Conservation (phyloP, 2,329 filamentous ascomycete genomes). For the Allantophomopsis lycopodina region DNA sequence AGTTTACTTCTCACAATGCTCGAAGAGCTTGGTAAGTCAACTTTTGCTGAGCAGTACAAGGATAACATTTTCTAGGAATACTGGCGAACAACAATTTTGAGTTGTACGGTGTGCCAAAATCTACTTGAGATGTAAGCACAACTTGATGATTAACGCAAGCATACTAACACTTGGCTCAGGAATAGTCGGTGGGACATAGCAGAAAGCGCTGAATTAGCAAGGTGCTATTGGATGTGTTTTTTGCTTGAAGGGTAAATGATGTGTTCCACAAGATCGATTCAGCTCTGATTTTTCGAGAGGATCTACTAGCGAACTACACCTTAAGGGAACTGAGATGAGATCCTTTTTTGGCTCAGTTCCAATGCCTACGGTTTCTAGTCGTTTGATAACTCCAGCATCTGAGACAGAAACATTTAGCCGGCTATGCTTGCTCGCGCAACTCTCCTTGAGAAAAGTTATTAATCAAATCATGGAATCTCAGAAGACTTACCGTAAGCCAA, state of each 20-base stretch:
- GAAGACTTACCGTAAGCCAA: no score
- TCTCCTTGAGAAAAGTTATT: neutral
- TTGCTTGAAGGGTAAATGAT: slow-evolving; percentile 1
- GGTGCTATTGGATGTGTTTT: slow-evolving; percentile 1
- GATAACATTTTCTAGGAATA: neutral
- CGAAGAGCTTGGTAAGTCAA: slow-evolving; percentile 1
- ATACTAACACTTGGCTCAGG: neutral
- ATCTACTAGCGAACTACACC: neutral
- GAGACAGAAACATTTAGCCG: neutral
- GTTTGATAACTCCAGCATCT: neutral
- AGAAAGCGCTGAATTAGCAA: neutral
- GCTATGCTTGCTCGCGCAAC: slow-evolving; percentile 2
- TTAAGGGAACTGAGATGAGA: neutral
- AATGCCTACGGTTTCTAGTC: neutral
- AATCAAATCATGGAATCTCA: neutral
- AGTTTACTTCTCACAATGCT: slow-evolving; percentile 1
- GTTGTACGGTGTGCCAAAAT: neutral
- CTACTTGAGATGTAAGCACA: neutral
- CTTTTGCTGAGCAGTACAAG: neutral
- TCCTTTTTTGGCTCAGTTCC: neutral
- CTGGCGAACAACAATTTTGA: neutral
- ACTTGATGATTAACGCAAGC: no score
- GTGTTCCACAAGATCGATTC: no score
- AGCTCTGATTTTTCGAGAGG: neutral
- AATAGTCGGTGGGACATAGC: neutral